Base-by-base conservation (phyloP, 768 basidiomycete species). In the Phlebiopsis gigantea region DNA sequence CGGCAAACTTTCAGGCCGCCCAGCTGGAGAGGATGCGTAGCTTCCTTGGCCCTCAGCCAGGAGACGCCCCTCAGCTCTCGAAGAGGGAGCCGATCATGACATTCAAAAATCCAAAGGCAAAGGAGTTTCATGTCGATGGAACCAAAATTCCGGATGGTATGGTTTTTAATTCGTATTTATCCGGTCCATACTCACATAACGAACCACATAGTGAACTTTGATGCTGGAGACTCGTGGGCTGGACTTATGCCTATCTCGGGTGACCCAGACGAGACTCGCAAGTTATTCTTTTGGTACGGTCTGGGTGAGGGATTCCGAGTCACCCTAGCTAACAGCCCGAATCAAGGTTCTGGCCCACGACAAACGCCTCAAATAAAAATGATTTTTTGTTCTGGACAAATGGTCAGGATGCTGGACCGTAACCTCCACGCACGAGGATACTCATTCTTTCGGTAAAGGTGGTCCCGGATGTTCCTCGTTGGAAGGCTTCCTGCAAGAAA, bases 401-500 rank as follows among this genome's bases (percentile, higher is more conserved):
- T 39, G 72, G 72, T 66, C 28, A 30, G 62, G 43, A n/a, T 24
- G 7, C 2, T 2, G 17, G 12, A 17, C 34, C 34, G 12, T 3
- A 17, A 39, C 25, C 39, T 19, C 42, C 45, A 39, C 43, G 7
- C 15, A 42, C 4, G 28, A 39, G 17, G 12, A 19, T 17, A 39
- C 29, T 12, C 12, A 53, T 41, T n/a, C 21, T 34, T 46, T 3
- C n/a, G 1, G 6, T 4, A 2, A 30, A 68, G 87, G 87, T 29
- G 86, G 87, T 1, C 87, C 87, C 0, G 87, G 87, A 25, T 88
- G 87, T 60, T 87, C 85, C 7, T 84, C 85, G 4, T 71, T 88
- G 2, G 84, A 88, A 65, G 87, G 87, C 12, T 72, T 87, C 50
- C 64, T 88, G 7, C 85, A 88, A 66, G 87, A 89, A 63, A 89